Evolutionary conservation across 1,284 basidiomycete genomes (phyloP).

Genomic region (Golubevia pallescens): DNA sequence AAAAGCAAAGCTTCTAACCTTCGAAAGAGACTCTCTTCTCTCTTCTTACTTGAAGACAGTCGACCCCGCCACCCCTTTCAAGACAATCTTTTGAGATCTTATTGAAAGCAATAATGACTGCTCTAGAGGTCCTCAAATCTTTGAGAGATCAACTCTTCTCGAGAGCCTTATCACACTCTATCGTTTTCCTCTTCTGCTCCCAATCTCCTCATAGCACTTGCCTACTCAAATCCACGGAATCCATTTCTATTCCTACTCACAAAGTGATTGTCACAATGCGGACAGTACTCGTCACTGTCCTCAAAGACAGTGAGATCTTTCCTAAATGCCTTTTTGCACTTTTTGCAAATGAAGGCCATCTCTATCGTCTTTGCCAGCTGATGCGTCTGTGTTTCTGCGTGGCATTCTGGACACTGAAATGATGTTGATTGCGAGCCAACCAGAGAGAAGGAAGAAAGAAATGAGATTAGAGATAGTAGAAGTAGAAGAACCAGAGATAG

Average conservation of each 20-base stretch:
- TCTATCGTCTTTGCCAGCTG: conserved; percentile 78
- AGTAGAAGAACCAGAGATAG: background rate
- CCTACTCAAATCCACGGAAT: background rate
- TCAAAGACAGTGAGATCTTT: conserved; percentile 91
- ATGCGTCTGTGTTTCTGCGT: conserved; percentile 82
- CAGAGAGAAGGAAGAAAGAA: background rate
- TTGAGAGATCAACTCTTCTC: background rate
- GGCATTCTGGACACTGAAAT: conserved; percentile 82
- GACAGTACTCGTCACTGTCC: conserved; percentile 96
- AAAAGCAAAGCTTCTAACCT: too few relatives aligned
- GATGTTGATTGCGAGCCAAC: background rate
- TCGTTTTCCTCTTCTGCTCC: background rate
- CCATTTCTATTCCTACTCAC: conserved; percentile 68
- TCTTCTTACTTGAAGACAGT: too few relatives aligned
- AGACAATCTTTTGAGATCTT: too few relatives aligned
- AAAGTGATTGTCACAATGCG: conserved; percentile 96
- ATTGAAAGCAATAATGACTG: too few relatives aligned
- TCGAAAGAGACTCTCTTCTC: too few relatives aligned
- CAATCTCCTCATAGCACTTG: background rate
- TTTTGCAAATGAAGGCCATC: conserved; percentile 95
- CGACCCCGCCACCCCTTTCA: too few relatives aligned
- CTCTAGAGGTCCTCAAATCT: background rate
- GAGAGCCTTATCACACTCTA: background rate
- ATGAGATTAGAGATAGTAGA: background rate
- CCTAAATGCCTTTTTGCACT: conserved; percentile 94